Conservation (phyloP, 805 yeast genomes). For the Candida golubevii region DNA sequence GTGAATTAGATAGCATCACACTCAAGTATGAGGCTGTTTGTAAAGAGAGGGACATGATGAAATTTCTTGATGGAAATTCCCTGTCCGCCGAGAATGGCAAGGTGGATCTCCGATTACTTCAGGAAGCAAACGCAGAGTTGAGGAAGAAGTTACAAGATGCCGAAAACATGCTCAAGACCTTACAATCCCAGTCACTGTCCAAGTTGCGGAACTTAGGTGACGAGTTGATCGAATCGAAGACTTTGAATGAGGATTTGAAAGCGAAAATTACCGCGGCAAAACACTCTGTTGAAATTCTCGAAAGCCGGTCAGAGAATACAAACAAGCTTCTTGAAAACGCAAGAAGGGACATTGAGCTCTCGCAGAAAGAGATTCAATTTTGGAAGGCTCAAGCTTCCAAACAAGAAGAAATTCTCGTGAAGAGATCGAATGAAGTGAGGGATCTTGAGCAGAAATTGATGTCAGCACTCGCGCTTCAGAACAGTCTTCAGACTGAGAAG, state of each 20-base stretch:
- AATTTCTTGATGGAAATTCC: constrained; percentile 18
- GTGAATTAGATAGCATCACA: constrained; percentile 50
- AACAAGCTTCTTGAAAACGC: constrained; percentile 27
- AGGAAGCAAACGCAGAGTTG: constrained; percentile 28
- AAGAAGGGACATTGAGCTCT: constrained; percentile 25
- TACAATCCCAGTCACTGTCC: constrained; percentile 36
- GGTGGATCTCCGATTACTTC: constrained; percentile 22
- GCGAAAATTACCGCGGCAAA: constrained; percentile 50
- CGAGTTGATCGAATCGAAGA: constrained; percentile 25
- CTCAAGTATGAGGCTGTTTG: constrained; percentile 49
- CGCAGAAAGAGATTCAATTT: constrained; percentile 28
- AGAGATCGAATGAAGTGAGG: constrained; percentile 47
- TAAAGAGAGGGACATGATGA: constrained; percentile 68
- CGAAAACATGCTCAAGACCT: constrained; percentile 31
- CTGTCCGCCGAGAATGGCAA: constrained; percentile 7
- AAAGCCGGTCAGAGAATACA: constrained; percentile 48
- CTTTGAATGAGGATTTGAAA: constrained; percentile 38
- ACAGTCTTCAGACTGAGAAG: constrained; percentile 52
- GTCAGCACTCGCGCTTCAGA: constrained; percentile 40
- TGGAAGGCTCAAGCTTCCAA: constrained; percentile 41
- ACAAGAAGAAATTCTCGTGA: constrained; percentile 32
- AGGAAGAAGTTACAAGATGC: constrained; percentile 31
- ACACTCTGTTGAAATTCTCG: constrained; percentile 50
- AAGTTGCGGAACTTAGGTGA: constrained; percentile 46
- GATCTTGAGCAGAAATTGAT: constrained; percentile 47